Evolutionary conservation across 176 grass and related monocot species (phyloP).

Genomic region (Tuctoria greenei): DNA sequence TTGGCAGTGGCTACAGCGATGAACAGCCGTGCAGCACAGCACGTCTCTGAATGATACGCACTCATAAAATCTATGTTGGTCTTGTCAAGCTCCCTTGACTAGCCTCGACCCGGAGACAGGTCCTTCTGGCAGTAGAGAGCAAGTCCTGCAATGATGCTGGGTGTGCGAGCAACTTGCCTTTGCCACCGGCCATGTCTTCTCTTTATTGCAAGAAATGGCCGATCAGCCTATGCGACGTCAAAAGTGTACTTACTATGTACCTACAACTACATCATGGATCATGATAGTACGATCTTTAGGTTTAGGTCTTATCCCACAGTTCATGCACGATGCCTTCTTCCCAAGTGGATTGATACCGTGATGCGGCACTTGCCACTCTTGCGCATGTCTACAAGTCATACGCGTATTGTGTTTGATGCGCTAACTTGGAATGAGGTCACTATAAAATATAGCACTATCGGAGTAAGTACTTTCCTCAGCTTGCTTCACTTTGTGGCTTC

Average conservation of each 20-base stretch:
- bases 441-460: neutral
- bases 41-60: neutral
- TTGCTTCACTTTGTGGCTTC: neutral
- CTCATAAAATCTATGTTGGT: slow-evolving; percentile 13
- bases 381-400: neutral
- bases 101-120: slow-evolving; percentile 11
- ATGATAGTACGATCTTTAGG: neutral
- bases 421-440: neutral
- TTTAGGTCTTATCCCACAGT: slow-evolving; percentile 7
- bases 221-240: slow-evolving; percentile 4
- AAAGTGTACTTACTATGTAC: neutral
- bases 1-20: neutral
- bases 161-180: slow-evolving; percentile 21
- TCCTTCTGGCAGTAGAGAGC: slow-evolving; percentile 4
- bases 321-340: neutral
- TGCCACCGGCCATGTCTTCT: slow-evolving; percentile 38
- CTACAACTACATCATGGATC: slow-evolving; percentile 31
- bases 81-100: slow-evolving; percentile 8
- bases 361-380: neutral
- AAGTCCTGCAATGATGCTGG: slow-evolving; percentile 28
- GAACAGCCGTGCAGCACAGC: neutral
- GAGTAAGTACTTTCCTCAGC: neutral
- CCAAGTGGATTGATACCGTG: neutral
- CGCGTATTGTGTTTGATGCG: neutral
- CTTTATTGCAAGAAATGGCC: slow-evolving; percentile 35